A percentile compares a stretch with the other conserved stretches of the same genome.
phyloP scores from a whole-genome alignment of 2,329 filamentous ascomycete genomes.

The Parascedosporium putredinis region DNA sequence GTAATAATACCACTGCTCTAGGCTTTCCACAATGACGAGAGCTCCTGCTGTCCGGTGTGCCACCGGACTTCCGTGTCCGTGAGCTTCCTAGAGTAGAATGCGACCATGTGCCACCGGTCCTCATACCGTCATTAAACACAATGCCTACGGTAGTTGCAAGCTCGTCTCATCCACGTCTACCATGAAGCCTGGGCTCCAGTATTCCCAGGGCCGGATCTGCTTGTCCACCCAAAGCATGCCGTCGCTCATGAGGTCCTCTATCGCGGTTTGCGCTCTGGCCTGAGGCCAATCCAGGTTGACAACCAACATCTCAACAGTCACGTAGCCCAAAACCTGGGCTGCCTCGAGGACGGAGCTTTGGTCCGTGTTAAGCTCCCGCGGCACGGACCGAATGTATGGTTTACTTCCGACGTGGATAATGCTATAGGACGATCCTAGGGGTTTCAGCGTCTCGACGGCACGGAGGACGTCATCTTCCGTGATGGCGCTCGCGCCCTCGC shows the following conservation, averaged over 20 bases:
- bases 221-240: constrained; percentile 91
- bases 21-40: no score
- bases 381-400: constrained; percentile 82
- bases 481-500: constrained; percentile 68
- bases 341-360: constrained; percentile 88
- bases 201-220: constrained; percentile 72
- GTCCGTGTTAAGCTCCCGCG: constrained; percentile 89
- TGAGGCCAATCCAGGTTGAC: constrained; percentile 78
- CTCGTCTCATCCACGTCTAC: constrained; percentile 24
- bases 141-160: constrained; percentile 13
- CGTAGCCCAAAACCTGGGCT: constrained; percentile 79
- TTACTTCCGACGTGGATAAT: constrained; percentile 75
- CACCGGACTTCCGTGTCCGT: no score
- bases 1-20: no score
- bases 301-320: constrained; percentile 81
- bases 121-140: not conserved
- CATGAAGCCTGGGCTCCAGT: constrained; percentile 81
- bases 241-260: constrained; percentile 81
- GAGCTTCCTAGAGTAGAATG: no score
- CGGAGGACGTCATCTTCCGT: constrained; percentile 89
- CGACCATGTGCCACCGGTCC: not conserved
- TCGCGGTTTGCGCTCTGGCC: constrained; percentile 74
- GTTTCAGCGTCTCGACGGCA: constrained; percentile 76
- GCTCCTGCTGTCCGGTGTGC: no score
- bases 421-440: constrained; percentile 79